Percentiles rank a stretch among this genome's conserved stretches.
These are phyloP conservation scores for Pinus tabuliformis DNA, from an alignment of 75 land plant species.

Conservation along the genomic window DNA sequence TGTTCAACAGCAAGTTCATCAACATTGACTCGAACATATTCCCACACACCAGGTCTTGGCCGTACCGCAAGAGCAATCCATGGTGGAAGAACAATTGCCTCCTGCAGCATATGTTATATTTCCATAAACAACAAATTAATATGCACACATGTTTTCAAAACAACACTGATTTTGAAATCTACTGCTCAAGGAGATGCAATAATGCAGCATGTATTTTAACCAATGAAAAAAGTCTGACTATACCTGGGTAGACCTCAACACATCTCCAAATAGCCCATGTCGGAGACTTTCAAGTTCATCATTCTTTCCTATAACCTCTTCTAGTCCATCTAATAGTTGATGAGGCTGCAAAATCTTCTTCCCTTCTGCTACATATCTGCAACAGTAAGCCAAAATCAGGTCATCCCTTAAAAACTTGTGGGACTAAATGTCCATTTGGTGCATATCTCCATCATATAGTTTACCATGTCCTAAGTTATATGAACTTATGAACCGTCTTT, in stretches of 20 bases:
- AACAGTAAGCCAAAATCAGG: too few relatives aligned
- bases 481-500: too few relatives aligned
- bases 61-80: conserved; percentile 59
- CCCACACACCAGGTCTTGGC: conserved; percentile 70
- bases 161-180: too few relatives aligned
- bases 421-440: too few relatives aligned
- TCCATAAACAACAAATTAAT: too few relatives aligned
- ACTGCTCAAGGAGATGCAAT: too few relatives aligned
- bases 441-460: too few relatives aligned
- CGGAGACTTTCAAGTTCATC: conserved; percentile 15
- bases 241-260: conserved; percentile 62
- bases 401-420: too few relatives aligned
- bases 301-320: conserved; percentile 6
- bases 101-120: conserved; percentile 21
- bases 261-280: conserved; percentile 39
- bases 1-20: conserved; percentile 58
- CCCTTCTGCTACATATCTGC: conserved; percentile 50
- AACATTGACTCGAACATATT: conserved; percentile 61
- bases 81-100: conserved; percentile 66
- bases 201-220: not conserved
- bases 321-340: conserved; percentile 45
- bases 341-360: conserved; percentile 55
- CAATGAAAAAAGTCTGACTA: not conserved
- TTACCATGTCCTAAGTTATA: too few relatives aligned
- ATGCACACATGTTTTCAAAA: too few relatives aligned